Conservation (phyloP, 352 stramenopile genomes). For the Phytophthora hybrid region DNA sequence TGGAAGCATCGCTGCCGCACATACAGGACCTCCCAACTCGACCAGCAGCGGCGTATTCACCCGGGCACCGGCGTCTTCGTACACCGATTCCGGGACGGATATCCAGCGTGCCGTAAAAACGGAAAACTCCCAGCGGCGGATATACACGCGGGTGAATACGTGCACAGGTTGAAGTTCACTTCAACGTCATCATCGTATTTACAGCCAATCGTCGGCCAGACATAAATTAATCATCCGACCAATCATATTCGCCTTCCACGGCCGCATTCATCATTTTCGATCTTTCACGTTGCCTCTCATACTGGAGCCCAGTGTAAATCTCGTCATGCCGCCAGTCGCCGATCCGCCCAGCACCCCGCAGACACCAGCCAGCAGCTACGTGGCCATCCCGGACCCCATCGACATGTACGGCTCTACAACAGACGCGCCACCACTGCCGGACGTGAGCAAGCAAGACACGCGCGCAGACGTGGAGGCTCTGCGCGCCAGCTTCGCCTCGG, state of each 20-base stretch:
- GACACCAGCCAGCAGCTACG: constrained; percentile 3
- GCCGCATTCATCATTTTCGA: not conserved
- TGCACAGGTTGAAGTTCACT: not conserved
- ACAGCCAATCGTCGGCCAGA: not conserved
- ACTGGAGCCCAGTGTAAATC: not conserved
- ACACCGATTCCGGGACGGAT: too few species aligned
- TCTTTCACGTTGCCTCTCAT: not conserved
- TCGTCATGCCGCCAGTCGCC: not conserved
- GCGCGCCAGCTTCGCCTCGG: constrained; percentile 55
- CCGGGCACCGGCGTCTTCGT: too few species aligned
- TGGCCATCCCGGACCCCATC: constrained; percentile 13
- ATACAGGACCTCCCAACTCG: too few species aligned
- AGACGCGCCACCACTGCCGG: constrained; percentile 37
- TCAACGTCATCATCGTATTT: not conserved
- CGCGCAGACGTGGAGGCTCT: constrained; percentile 57
- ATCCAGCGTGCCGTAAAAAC: too few species aligned
- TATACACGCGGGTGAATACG: too few species aligned
- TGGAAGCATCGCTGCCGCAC: too few species aligned
- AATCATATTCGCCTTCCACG: not conserved
- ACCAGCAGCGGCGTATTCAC: too few species aligned
- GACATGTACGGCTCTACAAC: constrained; percentile 27
- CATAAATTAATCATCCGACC: not conserved
- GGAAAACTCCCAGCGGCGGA: too few species aligned
- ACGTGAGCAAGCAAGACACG: constrained; percentile 65
- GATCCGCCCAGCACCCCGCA: constrained; percentile 6